These are phyloP conservation scores for Oryza coarctata DNA, from an alignment of 176 grass and related monocot genomes.

Conservation along the genomic window DNA sequence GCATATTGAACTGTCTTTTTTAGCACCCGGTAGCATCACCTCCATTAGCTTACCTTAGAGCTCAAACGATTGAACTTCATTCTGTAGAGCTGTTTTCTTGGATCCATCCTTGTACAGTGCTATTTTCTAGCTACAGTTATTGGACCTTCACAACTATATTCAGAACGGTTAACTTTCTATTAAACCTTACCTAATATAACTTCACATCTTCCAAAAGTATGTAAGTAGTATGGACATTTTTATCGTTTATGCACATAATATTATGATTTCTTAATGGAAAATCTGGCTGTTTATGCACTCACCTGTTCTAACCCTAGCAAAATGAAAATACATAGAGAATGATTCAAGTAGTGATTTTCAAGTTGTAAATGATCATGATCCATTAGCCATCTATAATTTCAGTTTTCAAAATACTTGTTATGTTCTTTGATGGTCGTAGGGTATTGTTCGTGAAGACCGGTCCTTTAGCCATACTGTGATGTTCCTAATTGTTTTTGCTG, in stretches of 20 bases:
- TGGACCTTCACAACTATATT: background rate
- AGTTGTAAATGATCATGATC: background rate
- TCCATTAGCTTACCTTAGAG: background rate
- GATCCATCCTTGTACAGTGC: background rate
- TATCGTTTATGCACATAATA: background rate
- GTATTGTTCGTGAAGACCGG: background rate
- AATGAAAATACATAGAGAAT: background rate
- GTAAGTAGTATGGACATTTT: background rate
- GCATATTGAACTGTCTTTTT: background rate
- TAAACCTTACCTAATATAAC: background rate
- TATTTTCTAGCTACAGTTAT: background rate
- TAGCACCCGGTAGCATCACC: background rate
- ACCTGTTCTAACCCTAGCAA: background rate
- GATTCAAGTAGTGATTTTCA: background rate
- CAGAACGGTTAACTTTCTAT: background rate
- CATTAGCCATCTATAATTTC: background rate
- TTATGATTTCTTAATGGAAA: background rate
- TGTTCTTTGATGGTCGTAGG: background rate
- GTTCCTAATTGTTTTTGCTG: background rate
- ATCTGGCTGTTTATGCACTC: background rate
- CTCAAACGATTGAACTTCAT: background rate
- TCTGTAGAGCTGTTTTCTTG: background rate
- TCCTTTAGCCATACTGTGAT: background rate
- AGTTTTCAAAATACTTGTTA: background rate
- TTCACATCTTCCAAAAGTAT: background rate